A percentile compares a stretch with the other conserved stretches of the same genome.
Evolutionary conservation across 2,329 filamentous ascomycete genomes (phyloP).

Genomic region (Ambrosiella beaveri): DNA sequence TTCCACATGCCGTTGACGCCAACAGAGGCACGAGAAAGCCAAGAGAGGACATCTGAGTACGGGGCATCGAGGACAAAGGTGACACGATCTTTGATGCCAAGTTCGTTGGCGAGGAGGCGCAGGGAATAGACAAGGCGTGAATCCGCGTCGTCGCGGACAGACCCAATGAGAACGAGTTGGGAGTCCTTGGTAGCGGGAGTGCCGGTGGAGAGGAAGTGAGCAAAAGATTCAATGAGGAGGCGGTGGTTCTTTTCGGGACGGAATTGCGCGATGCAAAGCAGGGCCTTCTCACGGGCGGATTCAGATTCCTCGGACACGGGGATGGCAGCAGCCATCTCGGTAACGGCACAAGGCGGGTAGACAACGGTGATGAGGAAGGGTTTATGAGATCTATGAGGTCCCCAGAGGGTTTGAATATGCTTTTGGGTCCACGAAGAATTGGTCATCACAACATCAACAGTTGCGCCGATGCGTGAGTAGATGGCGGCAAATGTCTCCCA

Average conservation of each 20-base stretch:
- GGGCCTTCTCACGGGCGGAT: slow-evolving; percentile 46
- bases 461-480: slow-evolving; percentile 68
- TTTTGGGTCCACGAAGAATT: slow-evolving; percentile 89
- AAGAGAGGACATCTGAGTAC: slow-evolving; percentile 72
- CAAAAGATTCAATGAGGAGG: slow-evolving; percentile 70
- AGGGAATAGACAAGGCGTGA: slow-evolving; percentile 75
- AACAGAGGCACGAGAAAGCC: slow-evolving; percentile 58
- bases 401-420: slow-evolving; percentile 72
- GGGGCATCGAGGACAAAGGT: slow-evolving; percentile 80
- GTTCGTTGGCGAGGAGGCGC: slow-evolving; percentile 68
- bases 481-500: slow-evolving; percentile 71
- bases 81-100: slow-evolving; percentile 67
- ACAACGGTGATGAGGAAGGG: slow-evolving; percentile 48
- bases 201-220: slow-evolving; percentile 48
- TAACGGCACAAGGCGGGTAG: slow-evolving; percentile 83
- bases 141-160: slow-evolving; percentile 71
- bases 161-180: slow-evolving; percentile 71
- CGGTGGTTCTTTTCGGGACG: slow-evolving; percentile 93
- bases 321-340: slow-evolving; percentile 61
- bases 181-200: slow-evolving; percentile 35
- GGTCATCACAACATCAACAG: slow-evolving; percentile 88
- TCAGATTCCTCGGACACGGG: slow-evolving; percentile 54
- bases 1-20: slow-evolving; percentile 99
- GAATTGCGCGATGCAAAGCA: slow-evolving; percentile 95
- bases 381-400: slow-evolving; percentile 30